Evolutionary conservation across 2,329 filamentous ascomycete species (phyloP), one percentile per base, ranked within the genome.

Genomic region (Fusarium subtropicale): DNA sequence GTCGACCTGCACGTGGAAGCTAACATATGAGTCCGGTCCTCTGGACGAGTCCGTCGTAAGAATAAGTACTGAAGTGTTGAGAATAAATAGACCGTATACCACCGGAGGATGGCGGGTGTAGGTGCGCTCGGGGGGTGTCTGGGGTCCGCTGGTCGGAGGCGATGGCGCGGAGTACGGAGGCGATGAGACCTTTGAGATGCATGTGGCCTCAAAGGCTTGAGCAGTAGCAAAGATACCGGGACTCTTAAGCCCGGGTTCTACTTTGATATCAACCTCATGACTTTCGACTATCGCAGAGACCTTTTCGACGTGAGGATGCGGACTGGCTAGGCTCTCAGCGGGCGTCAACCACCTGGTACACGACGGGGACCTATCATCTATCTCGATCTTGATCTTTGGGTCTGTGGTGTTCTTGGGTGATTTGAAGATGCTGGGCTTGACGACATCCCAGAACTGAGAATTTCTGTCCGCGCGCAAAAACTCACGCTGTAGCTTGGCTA

Each of bases 1-100:
- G 46, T 81, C 75, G 24, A 79, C 72, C 46, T 81, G 79, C n/a
- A 82, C 77, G 46, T 83, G 82, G 55, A 79, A 83, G 66, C 80
- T 83, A 33, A 83, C 76, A 52, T 79, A 77, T n/a, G 76, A 77
- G 6, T 74, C 46, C 3, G 77, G 71, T 5, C 74, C 79, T 50
- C 78, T 79, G 22, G 79, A 73, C 1, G 82, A 76, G 56, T 83
- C 81, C 9, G 75, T 73, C 5, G 81, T 82, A 8, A 83, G 72
- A 10, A 83, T 70, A 44, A 83, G 76, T 24, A 82, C 79, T 1
- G 77, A 76, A 4, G 76, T 76, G 50, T 80, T 78, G 28, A 83
- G 71, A 26, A 83, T 76, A 64, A 83, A 83, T 30, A 83, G 73
- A 15, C 81, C 82, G 56, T 82, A 83, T 15, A 83, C 76, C 24